Evolutionary conservation across 306 rosid genomes (phyloP).

Genomic region (Rubus idaeus): DNA sequence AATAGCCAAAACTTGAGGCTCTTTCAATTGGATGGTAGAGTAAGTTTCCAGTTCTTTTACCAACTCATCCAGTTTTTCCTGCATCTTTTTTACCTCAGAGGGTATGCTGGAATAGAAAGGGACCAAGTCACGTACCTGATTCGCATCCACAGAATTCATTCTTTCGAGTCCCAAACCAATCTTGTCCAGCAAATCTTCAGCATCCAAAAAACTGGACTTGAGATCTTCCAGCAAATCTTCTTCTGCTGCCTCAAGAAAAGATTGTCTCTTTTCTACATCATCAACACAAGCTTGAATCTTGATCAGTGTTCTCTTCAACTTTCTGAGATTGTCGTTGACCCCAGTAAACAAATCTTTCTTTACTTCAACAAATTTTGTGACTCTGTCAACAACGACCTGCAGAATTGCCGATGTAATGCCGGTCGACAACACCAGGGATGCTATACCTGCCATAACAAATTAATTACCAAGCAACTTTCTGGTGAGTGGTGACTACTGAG

Average conservation of each 20-base stretch:
- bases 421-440: neutral
- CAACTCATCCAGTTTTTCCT: neutral
- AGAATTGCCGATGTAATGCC: slow-evolving; percentile 12
- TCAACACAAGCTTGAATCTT: slow-evolving; percentile 15
- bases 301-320: slow-evolving; percentile 19
- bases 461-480: neutral
- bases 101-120: slow-evolving; percentile 17
- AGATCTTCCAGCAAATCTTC: slow-evolving; percentile 17
- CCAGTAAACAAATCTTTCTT: neutral
- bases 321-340: slow-evolving; percentile 6
- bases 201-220: neutral
- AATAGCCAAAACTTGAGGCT: neutral
- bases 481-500: neutral
- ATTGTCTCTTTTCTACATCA: neutral
- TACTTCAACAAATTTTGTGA: neutral
- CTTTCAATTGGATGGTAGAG: neutral
- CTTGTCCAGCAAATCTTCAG: slow-evolving; percentile 22
- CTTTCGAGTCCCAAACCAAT: slow-evolving; percentile 11
- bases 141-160: neutral
- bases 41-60: slow-evolving; percentile 10
- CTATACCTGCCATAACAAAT: neutral
- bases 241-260: neutral
- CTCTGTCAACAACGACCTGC: slow-evolving; percentile 16
- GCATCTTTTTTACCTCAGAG: neutral
- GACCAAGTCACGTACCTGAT: slow-evolving; percentile 6